phyloP scores from a whole-genome alignment of 2,329 filamentous ascomycete species.

The Chaetomiaceae sp. region DNA sequence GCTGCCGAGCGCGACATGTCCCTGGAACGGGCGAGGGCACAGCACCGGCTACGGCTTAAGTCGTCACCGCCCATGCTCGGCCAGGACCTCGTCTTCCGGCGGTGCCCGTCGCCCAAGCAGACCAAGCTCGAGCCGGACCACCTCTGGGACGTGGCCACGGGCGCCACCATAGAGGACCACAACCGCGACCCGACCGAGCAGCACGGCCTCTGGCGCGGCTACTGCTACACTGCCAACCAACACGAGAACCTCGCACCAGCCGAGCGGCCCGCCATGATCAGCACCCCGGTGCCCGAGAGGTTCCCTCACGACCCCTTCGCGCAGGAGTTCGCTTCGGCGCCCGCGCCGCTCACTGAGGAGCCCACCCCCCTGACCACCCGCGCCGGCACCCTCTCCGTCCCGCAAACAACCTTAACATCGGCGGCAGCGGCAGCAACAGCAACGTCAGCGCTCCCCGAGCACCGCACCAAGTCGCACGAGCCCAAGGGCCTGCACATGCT shows the following conservation, averaged over 20 bases:
- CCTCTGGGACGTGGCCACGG: conserved; percentile 47
- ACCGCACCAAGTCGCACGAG: conserved; percentile 27
- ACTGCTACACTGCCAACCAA: conserved; percentile 48
- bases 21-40: conserved; percentile 34
- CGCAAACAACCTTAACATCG: not conserved
- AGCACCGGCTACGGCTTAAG: conserved; percentile 46
- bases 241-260: conserved; percentile 38
- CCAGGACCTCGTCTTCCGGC: conserved; percentile 71
- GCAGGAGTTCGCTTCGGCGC: conserved; percentile 35
- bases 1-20: conserved; percentile 47
- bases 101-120: conserved; percentile 75
- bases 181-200: conserved; percentile 54
- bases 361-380: conserved; percentile 26
- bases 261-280: conserved; percentile 47
- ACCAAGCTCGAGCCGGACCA: conserved; percentile 81
- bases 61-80: conserved; percentile 82
- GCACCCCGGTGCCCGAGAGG: conserved; percentile 43
- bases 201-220: conserved; percentile 72
- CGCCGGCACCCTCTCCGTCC: conserved; percentile 10
- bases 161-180: conserved; percentile 40
- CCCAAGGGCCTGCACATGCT: conserved; percentile 47
- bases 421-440: too few relatives aligned
- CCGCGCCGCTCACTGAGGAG: conserved; percentile 39
- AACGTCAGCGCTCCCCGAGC: conserved; percentile 21
- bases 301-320: conserved; percentile 41